A percentile compares a stretch with the other conserved stretches of the same genome.
Evolutionary conservation across 2,329 filamentous ascomycete species (phyloP).

Genomic region (Verticillium klebahnii): DNA sequence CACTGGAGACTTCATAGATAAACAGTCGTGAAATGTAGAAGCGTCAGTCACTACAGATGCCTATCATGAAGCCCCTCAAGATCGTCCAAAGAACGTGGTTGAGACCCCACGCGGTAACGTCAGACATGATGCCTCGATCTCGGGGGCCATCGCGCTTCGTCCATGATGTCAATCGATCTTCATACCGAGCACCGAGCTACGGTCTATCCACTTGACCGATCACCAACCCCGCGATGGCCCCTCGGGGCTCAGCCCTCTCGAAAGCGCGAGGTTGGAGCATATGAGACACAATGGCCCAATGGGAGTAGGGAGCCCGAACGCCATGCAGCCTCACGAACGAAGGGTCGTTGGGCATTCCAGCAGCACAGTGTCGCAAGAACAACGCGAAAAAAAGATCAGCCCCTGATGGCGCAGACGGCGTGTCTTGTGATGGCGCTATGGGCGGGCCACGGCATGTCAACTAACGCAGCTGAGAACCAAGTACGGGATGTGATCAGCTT

Average conservation of each 20-base stretch:
- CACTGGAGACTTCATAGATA: too few species aligned
- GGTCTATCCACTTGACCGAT: neutral
- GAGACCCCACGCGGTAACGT: neutral
- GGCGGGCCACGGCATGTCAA: neutral
- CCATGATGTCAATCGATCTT: neutral
- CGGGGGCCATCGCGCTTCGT: neutral
- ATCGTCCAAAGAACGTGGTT: neutral
- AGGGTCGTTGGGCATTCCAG: neutral
- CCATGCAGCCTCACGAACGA: neutral
- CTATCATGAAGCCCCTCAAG: neutral
- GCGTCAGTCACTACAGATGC: too few species aligned
- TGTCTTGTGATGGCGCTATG: neutral
- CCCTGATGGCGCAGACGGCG: neutral
- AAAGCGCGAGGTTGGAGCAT: neutral
- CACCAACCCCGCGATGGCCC: neutral
- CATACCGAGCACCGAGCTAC: neutral
- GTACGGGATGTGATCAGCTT: neutral
- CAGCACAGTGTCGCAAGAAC: neutral
- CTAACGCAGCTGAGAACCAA: neutral
- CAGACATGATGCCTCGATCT: neutral
- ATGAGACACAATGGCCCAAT: neutral
- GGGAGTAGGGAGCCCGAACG: neutral
- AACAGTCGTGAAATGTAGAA: too few species aligned
- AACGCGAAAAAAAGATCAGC: neutral
- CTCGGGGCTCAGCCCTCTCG: neutral